Conservation (phyloP, 345 rosid species). For the Hibiscus tridactylites region DNA sequence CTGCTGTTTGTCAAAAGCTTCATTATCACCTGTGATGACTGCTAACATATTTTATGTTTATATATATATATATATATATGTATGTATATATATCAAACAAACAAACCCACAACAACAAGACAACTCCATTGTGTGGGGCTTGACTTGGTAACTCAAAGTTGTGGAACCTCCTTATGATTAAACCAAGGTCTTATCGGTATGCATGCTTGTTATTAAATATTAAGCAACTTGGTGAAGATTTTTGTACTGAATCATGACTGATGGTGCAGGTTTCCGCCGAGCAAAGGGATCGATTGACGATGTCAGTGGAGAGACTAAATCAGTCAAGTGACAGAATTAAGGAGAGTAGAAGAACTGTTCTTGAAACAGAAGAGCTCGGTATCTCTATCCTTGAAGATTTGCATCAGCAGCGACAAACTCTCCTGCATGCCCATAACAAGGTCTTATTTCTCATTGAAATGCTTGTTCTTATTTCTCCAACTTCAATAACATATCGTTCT, state of each 20-base stretch:
- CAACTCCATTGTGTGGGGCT: neutral
- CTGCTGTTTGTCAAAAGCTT: too few relatives aligned
- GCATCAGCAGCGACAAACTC: slow-evolving; percentile 84
- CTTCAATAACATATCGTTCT: slow-evolving; percentile 20
- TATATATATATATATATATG: too few relatives aligned
- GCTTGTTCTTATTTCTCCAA: slow-evolving; percentile 39
- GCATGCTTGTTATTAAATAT: neutral
- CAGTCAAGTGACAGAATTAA: slow-evolving; percentile 68
- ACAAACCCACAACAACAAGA: neutral
- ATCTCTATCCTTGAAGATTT: slow-evolving; percentile 81
- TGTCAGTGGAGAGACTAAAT: slow-evolving; percentile 72
- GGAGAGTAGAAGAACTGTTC: slow-evolving; percentile 76
- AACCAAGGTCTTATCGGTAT: neutral
- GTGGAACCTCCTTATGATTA: neutral
- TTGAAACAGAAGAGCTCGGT: slow-evolving; percentile 91
- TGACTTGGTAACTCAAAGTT: neutral
- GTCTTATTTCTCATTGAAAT: neutral
- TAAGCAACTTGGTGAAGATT: neutral
- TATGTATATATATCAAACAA: neutral
- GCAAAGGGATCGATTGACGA: slow-evolving; percentile 66
- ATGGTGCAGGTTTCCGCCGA: slow-evolving; percentile 54
- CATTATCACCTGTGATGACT: too few relatives aligned
- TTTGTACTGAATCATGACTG: slow-evolving; percentile 4
- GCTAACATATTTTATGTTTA: too few relatives aligned
- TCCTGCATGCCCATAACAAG: slow-evolving; percentile 69